phyloP scores from a whole-genome alignment of 345 rosid genomes.

The Firmiana major region DNA sequence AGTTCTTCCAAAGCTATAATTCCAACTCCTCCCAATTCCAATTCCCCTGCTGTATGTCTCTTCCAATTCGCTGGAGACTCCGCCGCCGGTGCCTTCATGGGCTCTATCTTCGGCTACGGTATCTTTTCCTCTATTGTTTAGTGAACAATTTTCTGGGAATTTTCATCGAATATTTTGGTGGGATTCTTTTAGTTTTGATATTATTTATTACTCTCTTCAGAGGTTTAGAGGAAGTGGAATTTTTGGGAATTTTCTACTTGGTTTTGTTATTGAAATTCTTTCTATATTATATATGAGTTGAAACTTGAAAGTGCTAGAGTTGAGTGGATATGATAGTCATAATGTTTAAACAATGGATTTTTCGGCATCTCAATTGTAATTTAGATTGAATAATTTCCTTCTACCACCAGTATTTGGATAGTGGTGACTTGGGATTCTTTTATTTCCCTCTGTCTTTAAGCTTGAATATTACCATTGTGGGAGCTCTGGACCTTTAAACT shows the following conservation, averaged over 20 bases:
- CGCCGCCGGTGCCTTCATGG: constrained; percentile 82
- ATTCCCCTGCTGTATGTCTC: constrained; percentile 64
- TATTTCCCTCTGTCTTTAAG: not conserved
- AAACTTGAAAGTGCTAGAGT: not conserved
- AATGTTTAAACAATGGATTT: not conserved
- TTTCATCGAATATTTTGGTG: not conserved
- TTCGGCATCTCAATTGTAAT: not conserved
- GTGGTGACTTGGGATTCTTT: not conserved
- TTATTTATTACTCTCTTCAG: not conserved
- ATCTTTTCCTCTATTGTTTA: too few relatives aligned
- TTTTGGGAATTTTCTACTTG: not conserved
- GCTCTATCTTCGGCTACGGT: constrained; percentile 89
- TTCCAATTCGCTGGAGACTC: constrained; percentile 69
- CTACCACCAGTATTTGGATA: not conserved
- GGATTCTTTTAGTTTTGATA: not conserved
- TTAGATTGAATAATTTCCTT: not conserved
- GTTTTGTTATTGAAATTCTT: not conserved
- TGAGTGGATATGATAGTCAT: not conserved
- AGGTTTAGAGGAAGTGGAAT: too few relatives aligned
- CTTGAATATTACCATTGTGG: not conserved
- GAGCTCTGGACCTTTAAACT: not conserved
- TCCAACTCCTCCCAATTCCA: constrained; percentile 25
- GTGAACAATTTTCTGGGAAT: not conserved
- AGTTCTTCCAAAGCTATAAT: constrained; percentile 40
- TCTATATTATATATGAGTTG: not conserved